Evolutionary conservation across 305 asterid genomes (phyloP), one percentile per base, ranked within the genome.

Genomic region (Solanum chacoense): DNA sequence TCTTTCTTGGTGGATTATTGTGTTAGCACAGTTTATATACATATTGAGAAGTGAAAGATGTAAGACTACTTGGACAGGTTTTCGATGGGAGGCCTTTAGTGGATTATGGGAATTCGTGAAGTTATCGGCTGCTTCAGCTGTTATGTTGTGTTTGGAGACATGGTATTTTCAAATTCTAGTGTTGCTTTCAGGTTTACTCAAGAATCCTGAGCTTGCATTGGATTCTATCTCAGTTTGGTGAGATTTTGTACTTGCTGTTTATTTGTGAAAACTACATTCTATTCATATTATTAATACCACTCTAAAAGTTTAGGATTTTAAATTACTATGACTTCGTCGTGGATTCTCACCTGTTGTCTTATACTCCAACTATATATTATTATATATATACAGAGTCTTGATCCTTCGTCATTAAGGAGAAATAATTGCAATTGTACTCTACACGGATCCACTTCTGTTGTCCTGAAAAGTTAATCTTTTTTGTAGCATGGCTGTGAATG

Each of bases 1-100:
- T 91, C 31, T 93, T 42, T 96, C 99, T 77, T 96, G 99, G 98
- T 96, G 99, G 98, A 91, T 96, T 3, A 93, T 96, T 8, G 99
- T 93, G 5, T 31, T 74, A 74, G 97, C 92, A 13, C 99, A 96
- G 81, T 94, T 94, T 85, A 91, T 83, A 20, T 96, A 95, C 83
- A 94, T 96, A 10, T 6, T 94, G 67, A 87, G 3, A 37, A 93
- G 96, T 93, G 90, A 87, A 6, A 92, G 63, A 26, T 95, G 98
- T 67, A 93, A 91, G 94, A 90, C 87, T n/a, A 96, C 98, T 74
- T 96, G 99, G 99, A 92, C 73, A 1, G 99, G 99, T 36, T 93
- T 96, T 38, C 90, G 50, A 37, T 89, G 90, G 94, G 95, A 94
- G 93, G 98, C 99, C 9, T 91, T 96, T 26, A 75, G 77, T 3